A percentile compares a stretch with the other conserved stretches of the same genome.
Evolutionary conservation across 2,329 filamentous ascomycete species (phyloP).

Genomic region (Colletotrichum melonis): DNA sequence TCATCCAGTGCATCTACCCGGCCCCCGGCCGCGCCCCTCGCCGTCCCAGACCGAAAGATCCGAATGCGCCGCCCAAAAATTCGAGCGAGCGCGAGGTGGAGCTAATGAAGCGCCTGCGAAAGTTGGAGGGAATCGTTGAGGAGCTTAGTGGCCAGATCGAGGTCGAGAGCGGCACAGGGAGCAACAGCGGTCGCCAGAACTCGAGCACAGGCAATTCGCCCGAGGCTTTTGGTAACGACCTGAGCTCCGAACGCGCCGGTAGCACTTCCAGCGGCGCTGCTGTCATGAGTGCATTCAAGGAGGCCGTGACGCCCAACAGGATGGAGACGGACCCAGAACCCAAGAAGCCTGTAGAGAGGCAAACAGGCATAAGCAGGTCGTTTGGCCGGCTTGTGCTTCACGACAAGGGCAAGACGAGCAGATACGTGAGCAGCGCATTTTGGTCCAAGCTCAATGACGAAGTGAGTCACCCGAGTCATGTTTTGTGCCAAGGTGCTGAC

Average conservation of each 20-base stretch:
- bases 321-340: constrained; percentile 38
- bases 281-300: background rate
- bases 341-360: constrained; percentile 33
- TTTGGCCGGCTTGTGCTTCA: constrained; percentile 78
- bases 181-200: constrained; percentile 37
- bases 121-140: constrained; percentile 81
- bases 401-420: constrained; percentile 73
- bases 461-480: constrained; percentile 53
- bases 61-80: constrained; percentile 69
- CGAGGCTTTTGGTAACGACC: constrained; percentile 39
- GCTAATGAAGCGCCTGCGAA: constrained; percentile 76
- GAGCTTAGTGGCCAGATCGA: constrained; percentile 74
- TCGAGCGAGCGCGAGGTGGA: constrained; percentile 74
- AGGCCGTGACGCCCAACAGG: background rate
- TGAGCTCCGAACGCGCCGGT: constrained; percentile 13
- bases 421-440: constrained; percentile 82
- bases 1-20: constrained; percentile 80
- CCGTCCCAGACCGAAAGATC: constrained; percentile 72
- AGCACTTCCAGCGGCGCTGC: constrained; percentile 14
- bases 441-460: constrained; percentile 83
- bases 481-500: constrained; percentile 35
- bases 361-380: constrained; percentile 54
- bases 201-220: constrained; percentile 43
- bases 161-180: constrained; percentile 51
- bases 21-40: constrained; percentile 79